Evolutionary conservation across 2,329 filamentous ascomycete genomes (phyloP).

Genomic region (Knoxdaviesia capensis): DNA sequence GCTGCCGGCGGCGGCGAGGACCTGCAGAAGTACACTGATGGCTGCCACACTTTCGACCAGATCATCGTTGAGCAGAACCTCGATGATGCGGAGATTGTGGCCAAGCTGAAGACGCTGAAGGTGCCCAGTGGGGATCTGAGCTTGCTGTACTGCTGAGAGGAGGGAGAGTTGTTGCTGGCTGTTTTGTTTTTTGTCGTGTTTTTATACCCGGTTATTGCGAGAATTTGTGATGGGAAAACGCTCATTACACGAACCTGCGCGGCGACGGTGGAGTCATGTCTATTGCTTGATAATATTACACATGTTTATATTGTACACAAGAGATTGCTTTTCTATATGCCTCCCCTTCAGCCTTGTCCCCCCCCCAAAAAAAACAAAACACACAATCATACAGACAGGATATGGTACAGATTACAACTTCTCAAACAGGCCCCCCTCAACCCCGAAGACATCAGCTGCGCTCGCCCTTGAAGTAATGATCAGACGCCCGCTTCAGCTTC

Average conservation of each 20-base stretch:
- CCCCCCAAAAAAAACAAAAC: background rate
- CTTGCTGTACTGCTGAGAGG: slow-evolving; percentile 28
- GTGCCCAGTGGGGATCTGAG: slow-evolving; percentile 30
- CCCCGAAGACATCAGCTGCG: no score
- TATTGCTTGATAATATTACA: no score
- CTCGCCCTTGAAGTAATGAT: no score
- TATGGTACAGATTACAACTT: no score
- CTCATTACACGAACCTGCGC: no score
- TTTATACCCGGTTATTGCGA: background rate
- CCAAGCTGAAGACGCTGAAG: slow-evolving; percentile 39
- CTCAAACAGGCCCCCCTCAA: no score
- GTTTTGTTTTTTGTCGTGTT: slow-evolving; percentile 3
- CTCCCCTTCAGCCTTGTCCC: background rate
- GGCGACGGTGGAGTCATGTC: no score
- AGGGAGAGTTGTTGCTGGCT: slow-evolving; percentile 3
- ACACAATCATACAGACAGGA: no score
- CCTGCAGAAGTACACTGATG: slow-evolving; percentile 51
- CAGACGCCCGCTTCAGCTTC: no score
- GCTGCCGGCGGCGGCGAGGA: slow-evolving; percentile 23
- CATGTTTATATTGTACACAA: no score
- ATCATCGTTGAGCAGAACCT: slow-evolving; percentile 59
- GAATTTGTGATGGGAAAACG: no score
- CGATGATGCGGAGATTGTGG: slow-evolving; percentile 49
- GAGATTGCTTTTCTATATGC: background rate
- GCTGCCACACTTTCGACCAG: slow-evolving; percentile 60